Evolutionary conservation across 306 rosid genomes (phyloP), one percentile per base, ranked within the genome.

Genomic region (Rosa persica): DNA sequence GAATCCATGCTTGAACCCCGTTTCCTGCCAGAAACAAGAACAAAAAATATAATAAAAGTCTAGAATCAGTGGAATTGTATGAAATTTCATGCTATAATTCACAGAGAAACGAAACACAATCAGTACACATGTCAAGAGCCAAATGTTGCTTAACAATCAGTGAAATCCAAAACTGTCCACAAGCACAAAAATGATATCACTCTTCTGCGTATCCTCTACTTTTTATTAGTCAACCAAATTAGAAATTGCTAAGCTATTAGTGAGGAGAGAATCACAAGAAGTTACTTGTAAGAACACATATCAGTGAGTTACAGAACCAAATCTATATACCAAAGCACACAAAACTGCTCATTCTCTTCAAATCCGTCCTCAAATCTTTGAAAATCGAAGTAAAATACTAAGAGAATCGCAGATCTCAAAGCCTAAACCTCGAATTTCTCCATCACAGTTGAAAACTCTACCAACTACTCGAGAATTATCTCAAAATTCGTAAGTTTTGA

Each of bases 1-100:
- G 90, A 82, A 80, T 95, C 98, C 98, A 95, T 92, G 16, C 61
- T 68, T 57, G 23, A 55, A 44, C 69, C 69, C 74, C 11, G 52
- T 80, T 40, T 40, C 82, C 78, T 73, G 69, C 68, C 27, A 52
- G 58, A 76, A 81, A 46, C 76, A n/a, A n/a, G n/a, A n/a, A n/a
- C n/a, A n/a, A n/a, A n/a, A n/a, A n/a, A n/a, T n/a, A n/a, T n/a
- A n/a, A n/a, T n/a, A n/a, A n/a, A n/a, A n/a, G n/a, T n/a, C n/a
- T n/a, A n/a, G n/a, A n/a, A n/a, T n/a, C 57, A 67, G 70, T 9
- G 16, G 58, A 6, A 42, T 67, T 73, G 54, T 43, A 3, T 55
- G 57, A 30, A n/a, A 54, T 19, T 57, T 55, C 62, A 43, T 8
- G 19, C 78, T 43, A 75, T 3, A 75, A 25, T 60, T 75, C 69